A percentile compares a stretch with the other conserved stretches of the same genome.
Conservation (phyloP, 2,329 filamentous ascomycete species). For the Talaromyces funiculosus region DNA sequence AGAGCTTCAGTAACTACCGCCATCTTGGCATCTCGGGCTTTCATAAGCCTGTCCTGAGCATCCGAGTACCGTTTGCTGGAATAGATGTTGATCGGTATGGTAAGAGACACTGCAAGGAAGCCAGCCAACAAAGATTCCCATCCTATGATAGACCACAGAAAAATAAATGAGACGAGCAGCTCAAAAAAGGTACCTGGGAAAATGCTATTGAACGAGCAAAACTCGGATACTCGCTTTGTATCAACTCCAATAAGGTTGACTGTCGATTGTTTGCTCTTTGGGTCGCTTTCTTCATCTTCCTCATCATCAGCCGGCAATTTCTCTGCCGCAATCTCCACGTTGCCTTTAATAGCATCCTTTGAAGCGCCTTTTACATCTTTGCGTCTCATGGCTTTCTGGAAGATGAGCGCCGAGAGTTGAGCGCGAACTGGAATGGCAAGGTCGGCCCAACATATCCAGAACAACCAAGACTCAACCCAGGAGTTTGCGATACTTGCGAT, state of each 20-base stretch:
- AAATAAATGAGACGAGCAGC: conserved; percentile 59
- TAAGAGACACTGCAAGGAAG: conserved; percentile 57
- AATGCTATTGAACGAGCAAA: conserved; percentile 60
- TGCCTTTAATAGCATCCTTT: conserved; percentile 39
- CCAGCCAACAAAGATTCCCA: conserved; percentile 65
- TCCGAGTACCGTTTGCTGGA: conserved; percentile 60
- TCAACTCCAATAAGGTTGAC: conserved; percentile 78
- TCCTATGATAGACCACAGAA: conserved; percentile 62
- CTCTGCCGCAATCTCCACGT: conserved; percentile 32
- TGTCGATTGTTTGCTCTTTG: conserved; percentile 64
- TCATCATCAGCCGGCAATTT: conserved; percentile 34
- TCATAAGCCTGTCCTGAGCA: conserved; percentile 67
- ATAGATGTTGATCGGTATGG: conserved; percentile 63
- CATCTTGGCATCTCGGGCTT: conserved; percentile 68
- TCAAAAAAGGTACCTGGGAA: conserved; percentile 60
- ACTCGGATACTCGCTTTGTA: conserved; percentile 62
- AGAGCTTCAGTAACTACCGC: conserved; percentile 70
- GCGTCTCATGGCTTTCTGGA: conserved; percentile 65
- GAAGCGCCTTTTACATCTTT: conserved; percentile 64
- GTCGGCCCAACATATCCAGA: conserved; percentile 58
- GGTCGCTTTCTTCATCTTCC: conserved; percentile 45
- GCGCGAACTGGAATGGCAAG: conserved; percentile 60
- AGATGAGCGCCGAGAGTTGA: conserved; percentile 65
- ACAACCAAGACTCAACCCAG: conserved; percentile 59
- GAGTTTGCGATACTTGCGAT: conserved; percentile 49